phyloP scores from a whole-genome alignment of 2,329 filamentous ascomycete species.

The Pseudogymnoascus sp. region DNA sequence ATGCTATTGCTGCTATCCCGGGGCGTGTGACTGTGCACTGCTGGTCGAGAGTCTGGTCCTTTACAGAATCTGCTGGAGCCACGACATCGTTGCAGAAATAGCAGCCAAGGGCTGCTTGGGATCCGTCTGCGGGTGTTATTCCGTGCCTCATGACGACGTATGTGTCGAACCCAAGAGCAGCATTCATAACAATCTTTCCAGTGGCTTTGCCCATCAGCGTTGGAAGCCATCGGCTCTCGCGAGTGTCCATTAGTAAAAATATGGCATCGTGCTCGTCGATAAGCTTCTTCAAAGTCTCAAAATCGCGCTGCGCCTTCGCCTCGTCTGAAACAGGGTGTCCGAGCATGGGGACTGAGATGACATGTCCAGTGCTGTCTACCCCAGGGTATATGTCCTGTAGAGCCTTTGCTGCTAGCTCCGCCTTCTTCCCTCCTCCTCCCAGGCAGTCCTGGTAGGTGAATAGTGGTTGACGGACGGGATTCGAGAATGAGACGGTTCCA shows the following conservation, averaged over 20 bases:
- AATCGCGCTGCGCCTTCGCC: slow-evolving; percentile 62
- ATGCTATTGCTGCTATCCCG: slow-evolving; percentile 85
- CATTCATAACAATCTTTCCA: slow-evolving; percentile 94
- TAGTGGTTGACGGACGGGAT: slow-evolving; percentile 88
- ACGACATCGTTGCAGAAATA: slow-evolving; percentile 99
- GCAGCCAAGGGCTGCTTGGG: slow-evolving; percentile 70
- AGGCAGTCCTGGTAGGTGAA: slow-evolving; percentile 87
- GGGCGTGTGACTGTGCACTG: slow-evolving; percentile 96
- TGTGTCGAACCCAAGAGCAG: slow-evolving; percentile 90
- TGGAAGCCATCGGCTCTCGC: slow-evolving; percentile 90
- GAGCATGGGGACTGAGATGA: slow-evolving; percentile 87
- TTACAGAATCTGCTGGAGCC: slow-evolving; percentile 84
- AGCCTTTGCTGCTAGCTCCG: slow-evolving; percentile 69
- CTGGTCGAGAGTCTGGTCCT: slow-evolving; percentile 91
- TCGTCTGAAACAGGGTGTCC: slow-evolving; percentile 80
- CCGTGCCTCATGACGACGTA: slow-evolving; percentile 98
- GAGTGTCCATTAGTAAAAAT: slow-evolving; percentile 94
- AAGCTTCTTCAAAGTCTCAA: slow-evolving; percentile 63
- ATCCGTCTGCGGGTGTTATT: slow-evolving; percentile 48
- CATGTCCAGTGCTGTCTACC: slow-evolving; percentile 71
- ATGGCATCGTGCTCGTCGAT: slow-evolving; percentile 83
- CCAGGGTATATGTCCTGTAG: slow-evolving; percentile 85
- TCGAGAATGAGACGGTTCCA: slow-evolving; percentile 87
- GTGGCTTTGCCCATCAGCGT: slow-evolving; percentile 92
- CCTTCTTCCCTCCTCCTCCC: slow-evolving; percentile 77